phyloP scores from a whole-genome alignment of 1,284 basidiomycete species.

The Lignosus rhinocerotis region DNA sequence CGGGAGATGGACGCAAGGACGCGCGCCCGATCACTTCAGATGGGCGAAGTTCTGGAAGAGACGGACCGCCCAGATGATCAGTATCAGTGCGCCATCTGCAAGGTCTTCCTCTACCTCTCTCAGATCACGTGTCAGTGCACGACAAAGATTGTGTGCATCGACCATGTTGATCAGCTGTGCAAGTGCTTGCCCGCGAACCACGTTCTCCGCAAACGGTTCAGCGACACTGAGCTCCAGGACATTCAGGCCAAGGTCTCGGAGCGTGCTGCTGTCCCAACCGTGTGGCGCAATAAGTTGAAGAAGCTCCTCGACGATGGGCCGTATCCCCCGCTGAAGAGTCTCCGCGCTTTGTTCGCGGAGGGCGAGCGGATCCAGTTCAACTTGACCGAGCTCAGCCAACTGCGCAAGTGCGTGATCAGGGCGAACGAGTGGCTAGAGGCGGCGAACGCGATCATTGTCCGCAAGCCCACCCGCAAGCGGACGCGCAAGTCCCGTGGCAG shows the following conservation, averaged over 20 bases:
- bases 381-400: conserved; percentile 69
- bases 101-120: conserved; percentile 93
- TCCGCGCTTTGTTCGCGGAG: conserved; percentile 80
- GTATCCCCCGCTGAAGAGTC: conserved; percentile 71
- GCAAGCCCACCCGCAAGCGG: conserved; percentile 75
- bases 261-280: conserved; percentile 72
- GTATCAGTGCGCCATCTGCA: conserved; percentile 94
- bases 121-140: conserved; percentile 86
- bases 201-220: conserved; percentile 77
- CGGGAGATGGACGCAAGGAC: conserved; percentile 77
- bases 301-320: conserved; percentile 68
- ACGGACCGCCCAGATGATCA: conserved; percentile 89
- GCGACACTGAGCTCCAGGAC: conserved; percentile 77
- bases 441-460: conserved; percentile 68
- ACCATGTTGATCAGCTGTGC: conserved; percentile 82
- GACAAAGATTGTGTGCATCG: conserved; percentile 80
- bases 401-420: conserved; percentile 77
- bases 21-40: conserved; percentile 53
- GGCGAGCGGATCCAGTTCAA: conserved; percentile 83
- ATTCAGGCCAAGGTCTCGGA: conserved; percentile 66
- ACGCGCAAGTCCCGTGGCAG: conserved; percentile 62
- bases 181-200: conserved; percentile 61
- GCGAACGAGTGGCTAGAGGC: conserved; percentile 86
- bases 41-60: conserved; percentile 74
- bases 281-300: conserved; percentile 75